A percentile compares a stretch with the other conserved stretches of the same genome.
Evolutionary conservation across 495 filamentous ascomycete species (phyloP).

Genomic region (Cercophora samala): DNA sequence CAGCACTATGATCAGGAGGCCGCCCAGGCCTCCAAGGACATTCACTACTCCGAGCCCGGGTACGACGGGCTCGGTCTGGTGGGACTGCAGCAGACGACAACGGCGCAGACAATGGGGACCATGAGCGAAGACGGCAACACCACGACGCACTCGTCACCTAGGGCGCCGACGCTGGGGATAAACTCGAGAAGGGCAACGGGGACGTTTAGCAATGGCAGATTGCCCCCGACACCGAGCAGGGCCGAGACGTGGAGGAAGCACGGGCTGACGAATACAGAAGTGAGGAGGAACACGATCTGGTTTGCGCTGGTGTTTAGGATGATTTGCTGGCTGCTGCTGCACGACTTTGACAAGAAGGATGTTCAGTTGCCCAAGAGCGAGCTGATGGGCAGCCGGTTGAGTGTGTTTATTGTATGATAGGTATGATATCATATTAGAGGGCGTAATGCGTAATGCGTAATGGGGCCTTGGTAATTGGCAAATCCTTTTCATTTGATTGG

Average conservation of each 20-base stretch:
- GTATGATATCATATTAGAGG: background rate
- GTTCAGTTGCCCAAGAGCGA: conserved; percentile 39
- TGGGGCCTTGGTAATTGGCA: background rate
- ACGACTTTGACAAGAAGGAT: conserved; percentile 45
- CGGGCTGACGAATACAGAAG: conserved; percentile 11
- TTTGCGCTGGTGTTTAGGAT: conserved; percentile 42
- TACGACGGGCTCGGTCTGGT: background rate
- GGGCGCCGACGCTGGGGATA: background rate
- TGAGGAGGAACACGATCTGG: conserved; percentile 36
- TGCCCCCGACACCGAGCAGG: background rate
- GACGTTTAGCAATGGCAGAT: background rate
- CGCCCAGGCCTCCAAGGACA: conserved; percentile 14
- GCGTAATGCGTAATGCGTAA: too few relatives aligned
- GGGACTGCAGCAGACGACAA: background rate
- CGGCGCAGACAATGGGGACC: background rate
- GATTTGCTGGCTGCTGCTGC: conserved; percentile 47
- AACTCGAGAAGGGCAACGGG: background rate
- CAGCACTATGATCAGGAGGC: conserved; percentile 20
- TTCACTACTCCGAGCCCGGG: conserved; percentile 9
- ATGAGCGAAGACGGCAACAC: background rate
- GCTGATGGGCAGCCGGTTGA: conserved; percentile 40
- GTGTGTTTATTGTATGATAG: conserved; percentile 37
- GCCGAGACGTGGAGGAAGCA: background rate
- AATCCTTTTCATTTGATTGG: background rate
- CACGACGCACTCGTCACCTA: conserved; percentile 2